Base-by-base conservation (phyloP, 2,329 filamentous ascomycete genomes). In the Sporothrix euskadiensis region DNA sequence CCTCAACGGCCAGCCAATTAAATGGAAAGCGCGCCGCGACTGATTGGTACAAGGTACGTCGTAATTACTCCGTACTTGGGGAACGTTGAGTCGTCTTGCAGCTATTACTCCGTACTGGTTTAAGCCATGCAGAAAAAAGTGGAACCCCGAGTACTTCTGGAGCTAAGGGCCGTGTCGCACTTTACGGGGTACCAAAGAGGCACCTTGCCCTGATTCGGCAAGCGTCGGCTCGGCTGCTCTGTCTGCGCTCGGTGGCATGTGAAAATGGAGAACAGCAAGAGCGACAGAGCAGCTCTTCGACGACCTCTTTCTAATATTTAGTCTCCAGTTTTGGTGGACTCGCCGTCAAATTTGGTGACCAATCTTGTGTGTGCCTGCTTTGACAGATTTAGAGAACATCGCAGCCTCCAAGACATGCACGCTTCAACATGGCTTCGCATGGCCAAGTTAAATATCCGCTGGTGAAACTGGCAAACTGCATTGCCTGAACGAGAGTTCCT, bases 141-240 rank as follows among this genome's bases (percentile, higher is more conserved):
- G 65, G 65, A 7, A 1, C 63, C 6, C 0, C 19, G 2, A 30
- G 22, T 32, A 65, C 63, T 66, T 49, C 41, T 47, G 63, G 41
- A 66, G 41, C 63, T 32, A 19, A 44, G 39, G 35, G 44, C 10
- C 35, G 35, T 7, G 59, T 41, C 35, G 59, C 59, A 65, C 39
- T 65, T 65, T 41, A 44, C 59, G 35, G 59, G 35, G 59, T 65
- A 65, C 32, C 59, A 49, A 5, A 8, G 16, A 52, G 41, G 47
- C 65, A 14, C 44, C 69, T 47, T 71, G 61, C 70, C 70, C 30
- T n/a, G 14, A 44, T 71, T 71, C 47, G 71, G 71, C 71, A 72
- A 65, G 71, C 71, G 71, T 65, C 70, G 70, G 70, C 52, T 71
- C 56, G 41, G 56, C 44, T 44, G 49, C 4, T 32, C 22, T 30